Conservation (phyloP, 176 grass and related monocot genomes). For the Alloteropsis semialata region DNA sequence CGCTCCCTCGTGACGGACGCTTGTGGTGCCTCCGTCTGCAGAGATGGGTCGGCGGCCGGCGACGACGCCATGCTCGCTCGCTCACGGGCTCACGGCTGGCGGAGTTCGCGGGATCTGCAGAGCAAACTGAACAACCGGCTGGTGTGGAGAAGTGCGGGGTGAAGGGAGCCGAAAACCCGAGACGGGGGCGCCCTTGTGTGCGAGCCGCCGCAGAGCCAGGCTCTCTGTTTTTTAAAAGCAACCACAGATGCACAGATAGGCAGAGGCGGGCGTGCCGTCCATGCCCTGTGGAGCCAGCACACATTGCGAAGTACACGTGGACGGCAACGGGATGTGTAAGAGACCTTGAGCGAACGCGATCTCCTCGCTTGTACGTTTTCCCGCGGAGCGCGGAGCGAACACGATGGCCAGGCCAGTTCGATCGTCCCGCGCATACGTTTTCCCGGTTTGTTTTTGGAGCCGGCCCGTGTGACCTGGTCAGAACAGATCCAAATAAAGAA, state of each 20-base stretch:
- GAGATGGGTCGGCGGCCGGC: not conserved
- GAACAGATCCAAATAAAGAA: not conserved
- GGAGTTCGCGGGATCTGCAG: not conserved
- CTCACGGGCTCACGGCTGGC: not conserved
- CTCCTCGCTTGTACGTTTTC: not conserved
- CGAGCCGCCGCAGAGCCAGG: not conserved
- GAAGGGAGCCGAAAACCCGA: too few relatives aligned
- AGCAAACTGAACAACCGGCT: too few relatives aligned
- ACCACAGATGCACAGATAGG: not conserved
- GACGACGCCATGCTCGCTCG: constrained; percentile 18
- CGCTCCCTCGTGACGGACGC: constrained; percentile 50
- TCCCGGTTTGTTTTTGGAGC: not conserved
- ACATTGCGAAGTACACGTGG: not conserved
- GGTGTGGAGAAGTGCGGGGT: too few relatives aligned
- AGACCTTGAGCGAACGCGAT: too few relatives aligned
- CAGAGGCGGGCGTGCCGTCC: not conserved
- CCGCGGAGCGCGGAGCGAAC: too few relatives aligned
- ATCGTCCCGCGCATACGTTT: not conserved
- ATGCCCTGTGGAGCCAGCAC: not conserved
- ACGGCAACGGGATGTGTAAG: not conserved
- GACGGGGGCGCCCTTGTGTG: not conserved
- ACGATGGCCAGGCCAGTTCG: too few relatives aligned
- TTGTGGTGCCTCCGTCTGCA: constrained; percentile 44
- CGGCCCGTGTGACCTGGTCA: not conserved
- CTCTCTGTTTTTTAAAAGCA: not conserved